Evolutionary conservation across 2,329 filamentous ascomycete genomes (phyloP).

Genomic region (Cadophora gregata): DNA sequence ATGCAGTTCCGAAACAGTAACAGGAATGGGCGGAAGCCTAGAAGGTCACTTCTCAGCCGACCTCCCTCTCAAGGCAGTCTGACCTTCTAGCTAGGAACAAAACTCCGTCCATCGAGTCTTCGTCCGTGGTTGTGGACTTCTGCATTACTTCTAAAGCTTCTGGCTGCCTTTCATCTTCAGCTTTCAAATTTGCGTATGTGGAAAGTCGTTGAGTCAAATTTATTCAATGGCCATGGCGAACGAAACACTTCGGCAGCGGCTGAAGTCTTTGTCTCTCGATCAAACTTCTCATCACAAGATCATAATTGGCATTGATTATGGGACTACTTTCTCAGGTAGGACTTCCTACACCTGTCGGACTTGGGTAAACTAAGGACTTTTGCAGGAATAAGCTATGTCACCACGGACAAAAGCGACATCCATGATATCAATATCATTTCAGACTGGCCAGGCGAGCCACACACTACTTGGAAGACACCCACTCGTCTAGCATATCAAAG

Average conservation of each 20-base stretch:
- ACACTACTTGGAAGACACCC: conserved; percentile 10
- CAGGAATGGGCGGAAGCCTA: too few species aligned
- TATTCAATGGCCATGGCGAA: background rate
- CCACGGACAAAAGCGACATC: conserved; percentile 44
- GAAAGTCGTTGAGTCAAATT: background rate
- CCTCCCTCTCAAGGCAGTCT: too few species aligned
- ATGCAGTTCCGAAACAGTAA: too few species aligned
- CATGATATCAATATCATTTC: conserved; percentile 56
- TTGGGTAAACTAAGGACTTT: background rate
- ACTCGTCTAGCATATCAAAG: background rate
- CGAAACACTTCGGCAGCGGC: background rate
- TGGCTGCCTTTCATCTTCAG: too few species aligned
- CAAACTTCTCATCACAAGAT: conserved; percentile 29
- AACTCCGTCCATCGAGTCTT: too few species aligned
- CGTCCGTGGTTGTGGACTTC: too few species aligned
- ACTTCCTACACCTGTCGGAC: background rate
- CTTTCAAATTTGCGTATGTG: too few species aligned
- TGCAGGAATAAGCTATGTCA: conserved; percentile 30
- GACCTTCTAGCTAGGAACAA: too few species aligned
- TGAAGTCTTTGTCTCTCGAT: conserved; percentile 20
- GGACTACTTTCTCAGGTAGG: conserved; percentile 38
- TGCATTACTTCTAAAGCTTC: too few species aligned
- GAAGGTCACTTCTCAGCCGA: too few species aligned
- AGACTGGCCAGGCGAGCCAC: conserved; percentile 44
- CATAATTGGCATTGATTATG: conserved; percentile 40